phyloP scores from a whole-genome alignment of 257 asterid species.

The Rehmannia glutinosa region DNA sequence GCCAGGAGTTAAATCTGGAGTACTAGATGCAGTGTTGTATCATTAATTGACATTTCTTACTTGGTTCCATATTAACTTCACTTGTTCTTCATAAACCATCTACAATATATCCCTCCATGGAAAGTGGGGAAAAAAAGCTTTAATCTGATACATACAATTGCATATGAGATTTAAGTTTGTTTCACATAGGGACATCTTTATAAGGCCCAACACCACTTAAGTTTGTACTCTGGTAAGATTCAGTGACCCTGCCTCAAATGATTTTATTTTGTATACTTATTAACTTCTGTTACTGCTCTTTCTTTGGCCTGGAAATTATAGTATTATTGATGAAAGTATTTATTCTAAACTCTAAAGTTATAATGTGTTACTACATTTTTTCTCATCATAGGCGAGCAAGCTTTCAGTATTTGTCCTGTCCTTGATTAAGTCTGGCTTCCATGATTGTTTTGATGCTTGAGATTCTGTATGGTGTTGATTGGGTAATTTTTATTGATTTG shows the following conservation, averaged over 20 bases:
- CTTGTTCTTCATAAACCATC: not conserved
- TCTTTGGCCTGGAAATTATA: not conserved
- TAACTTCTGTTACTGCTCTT: not conserved
- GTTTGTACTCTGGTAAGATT: too few species aligned
- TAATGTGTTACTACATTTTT: not conserved
- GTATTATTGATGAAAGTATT: not conserved
- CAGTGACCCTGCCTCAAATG: not conserved
- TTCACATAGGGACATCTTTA: too few species aligned
- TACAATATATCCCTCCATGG: not conserved
- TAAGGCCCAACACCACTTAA: too few species aligned
- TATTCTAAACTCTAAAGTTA: not conserved
- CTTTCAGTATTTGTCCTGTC: not conserved
- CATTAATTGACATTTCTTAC: too few species aligned
- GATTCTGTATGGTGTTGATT: too few species aligned
- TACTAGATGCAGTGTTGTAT: too few species aligned
- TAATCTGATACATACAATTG: too few species aligned
- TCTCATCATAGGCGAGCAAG: too few species aligned
- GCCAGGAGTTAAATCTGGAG: too few species aligned
- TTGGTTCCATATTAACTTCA: too few species aligned
- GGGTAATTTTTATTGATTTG: not conserved
- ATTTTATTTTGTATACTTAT: not conserved
- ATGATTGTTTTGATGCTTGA: not conserved
- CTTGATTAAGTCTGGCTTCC: not conserved
- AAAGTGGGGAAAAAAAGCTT: too few species aligned
- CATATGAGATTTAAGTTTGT: too few species aligned